Evolutionary conservation across 2,329 filamentous ascomycete species (phyloP).

Genomic region (Pyricularia pennisetigena): DNA sequence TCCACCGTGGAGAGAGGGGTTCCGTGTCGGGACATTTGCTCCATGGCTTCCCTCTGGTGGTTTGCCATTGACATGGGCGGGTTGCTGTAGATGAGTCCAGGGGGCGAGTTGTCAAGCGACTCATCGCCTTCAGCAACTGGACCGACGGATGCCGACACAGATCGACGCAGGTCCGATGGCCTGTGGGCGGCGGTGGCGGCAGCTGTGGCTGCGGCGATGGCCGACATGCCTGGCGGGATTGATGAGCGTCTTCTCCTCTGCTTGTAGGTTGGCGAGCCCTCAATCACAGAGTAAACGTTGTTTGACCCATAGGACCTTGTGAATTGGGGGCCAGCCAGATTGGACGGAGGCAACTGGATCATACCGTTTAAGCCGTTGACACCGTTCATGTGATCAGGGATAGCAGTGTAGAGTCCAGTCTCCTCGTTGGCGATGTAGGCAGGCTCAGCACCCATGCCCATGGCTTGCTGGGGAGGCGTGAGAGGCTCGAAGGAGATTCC

Average conservation of each 20-base stretch:
- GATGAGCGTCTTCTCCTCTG: conserved; percentile 90
- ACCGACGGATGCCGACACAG: conserved; percentile 78
- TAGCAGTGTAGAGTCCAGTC: conserved; percentile 88
- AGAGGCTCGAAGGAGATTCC: conserved; percentile 95
- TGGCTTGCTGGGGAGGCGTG: conserved; percentile 84
- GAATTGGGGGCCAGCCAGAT: conserved; percentile 72
- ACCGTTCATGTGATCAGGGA: conserved; percentile 70
- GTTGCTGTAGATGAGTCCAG: conserved; percentile 63
- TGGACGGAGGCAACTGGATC: conserved; percentile 83
- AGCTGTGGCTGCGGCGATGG: conserved; percentile 54
- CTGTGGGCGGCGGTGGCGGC: conserved; percentile 46
- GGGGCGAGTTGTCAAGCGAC: conserved; percentile 67
- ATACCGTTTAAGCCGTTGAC: conserved; percentile 74
- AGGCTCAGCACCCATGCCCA: conserved; percentile 74
- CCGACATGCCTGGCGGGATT: conserved; percentile 68
- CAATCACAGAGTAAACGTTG: conserved; percentile 91
- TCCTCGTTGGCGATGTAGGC: conserved; percentile 98
- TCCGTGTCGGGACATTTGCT: conserved; percentile 79
- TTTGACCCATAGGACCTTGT: conserved; percentile 60
- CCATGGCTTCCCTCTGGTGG: conserved; percentile 67
- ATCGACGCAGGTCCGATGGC: conserved; percentile 84
- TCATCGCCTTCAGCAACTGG: conserved; percentile 75
- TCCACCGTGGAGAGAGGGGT: conserved; percentile 83
- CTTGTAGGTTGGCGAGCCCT: conserved; percentile 98
- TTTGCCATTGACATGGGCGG: conserved; percentile 52